Evolutionary conservation across 2,329 filamentous ascomycete genomes (phyloP).

Genomic region (Pestalotiopsis sp.): DNA sequence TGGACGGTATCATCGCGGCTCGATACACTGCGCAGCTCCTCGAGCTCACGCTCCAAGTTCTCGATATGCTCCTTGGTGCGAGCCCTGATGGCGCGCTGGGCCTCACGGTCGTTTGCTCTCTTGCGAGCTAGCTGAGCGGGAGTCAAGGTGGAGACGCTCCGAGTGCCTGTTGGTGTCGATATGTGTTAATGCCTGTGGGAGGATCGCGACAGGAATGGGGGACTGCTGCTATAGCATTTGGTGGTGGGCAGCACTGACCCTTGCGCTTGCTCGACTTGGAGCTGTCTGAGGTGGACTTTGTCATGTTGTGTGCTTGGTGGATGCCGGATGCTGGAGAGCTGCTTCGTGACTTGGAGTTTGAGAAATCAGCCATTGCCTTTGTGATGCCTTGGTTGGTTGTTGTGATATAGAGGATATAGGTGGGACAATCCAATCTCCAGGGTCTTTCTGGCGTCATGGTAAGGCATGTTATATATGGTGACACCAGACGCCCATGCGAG

Average conservation of each 20-base stretch:
- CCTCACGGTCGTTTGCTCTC: conserved; percentile 87
- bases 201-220: background rate
- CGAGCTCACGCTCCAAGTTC: conserved; percentile 71
- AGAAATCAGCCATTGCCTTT: conserved; percentile 14
- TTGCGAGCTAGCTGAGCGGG: conserved; percentile 89
- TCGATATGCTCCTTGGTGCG: conserved; percentile 88
- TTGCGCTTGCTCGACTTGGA: conserved; percentile 28
- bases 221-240: background rate
- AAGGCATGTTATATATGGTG: conserved; percentile 9
- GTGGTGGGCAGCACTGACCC: conserved; percentile 23
- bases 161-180: conserved; percentile 48
- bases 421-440: conserved; percentile 1
- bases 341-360: conserved; percentile 13
- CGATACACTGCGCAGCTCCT: conserved; percentile 62
- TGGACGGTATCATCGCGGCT: conserved; percentile 53
- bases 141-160: conserved; percentile 84
- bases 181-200: conserved; percentile 1
- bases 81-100: conserved; percentile 83
- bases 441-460: conserved; percentile 11
- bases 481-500: background rate
- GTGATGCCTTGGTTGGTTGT: conserved; percentile 16
- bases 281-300: conserved; percentile 18
- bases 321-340: conserved; percentile 12
- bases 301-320: conserved; percentile 22
- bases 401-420: conserved; percentile 2